Conservation (phyloP, 192 early-diverging fungal genomes). For the Thamnidium elegans region DNA sequence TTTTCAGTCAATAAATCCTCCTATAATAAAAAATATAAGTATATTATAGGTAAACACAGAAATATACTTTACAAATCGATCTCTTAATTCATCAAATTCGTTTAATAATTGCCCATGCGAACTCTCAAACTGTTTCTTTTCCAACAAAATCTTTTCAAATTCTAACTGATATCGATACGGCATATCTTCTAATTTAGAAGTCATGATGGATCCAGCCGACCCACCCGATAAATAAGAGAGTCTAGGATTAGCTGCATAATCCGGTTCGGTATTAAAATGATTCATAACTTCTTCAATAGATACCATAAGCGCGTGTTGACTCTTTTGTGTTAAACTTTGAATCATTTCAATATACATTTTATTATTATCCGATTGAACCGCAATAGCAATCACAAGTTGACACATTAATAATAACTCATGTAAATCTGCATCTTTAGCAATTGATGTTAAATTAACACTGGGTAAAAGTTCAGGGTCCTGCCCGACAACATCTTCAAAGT, state of each 20-base stretch:
- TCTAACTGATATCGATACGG: constrained; percentile 32
- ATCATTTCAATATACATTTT: constrained; percentile 86
- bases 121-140: constrained; percentile 63
- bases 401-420: constrained; percentile 79
- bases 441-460: constrained; percentile 72
- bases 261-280: constrained; percentile 24
- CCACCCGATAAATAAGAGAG: constrained; percentile 13
- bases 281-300: constrained; percentile 73
- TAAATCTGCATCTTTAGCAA: constrained; percentile 77
- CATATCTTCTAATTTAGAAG: constrained; percentile 10
- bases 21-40: constrained; percentile 30
- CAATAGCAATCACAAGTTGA: constrained; percentile 80
- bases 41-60: too few relatives aligned
- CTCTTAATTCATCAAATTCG: constrained; percentile 51
- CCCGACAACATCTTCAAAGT: constrained; percentile 85
- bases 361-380: constrained; percentile 89
- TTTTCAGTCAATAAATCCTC: constrained; percentile 73
- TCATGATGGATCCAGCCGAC: constrained; percentile 9
- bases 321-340: constrained; percentile 66
- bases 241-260: constrained; percentile 3
- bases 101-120: constrained; percentile 43
- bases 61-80: constrained; percentile 31
- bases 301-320: constrained; percentile 89
- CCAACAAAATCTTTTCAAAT: constrained; percentile 47
- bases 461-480: constrained; percentile 61